Conservation (phyloP, 257 asterid species). For the Nicotiana benthamiana region DNA sequence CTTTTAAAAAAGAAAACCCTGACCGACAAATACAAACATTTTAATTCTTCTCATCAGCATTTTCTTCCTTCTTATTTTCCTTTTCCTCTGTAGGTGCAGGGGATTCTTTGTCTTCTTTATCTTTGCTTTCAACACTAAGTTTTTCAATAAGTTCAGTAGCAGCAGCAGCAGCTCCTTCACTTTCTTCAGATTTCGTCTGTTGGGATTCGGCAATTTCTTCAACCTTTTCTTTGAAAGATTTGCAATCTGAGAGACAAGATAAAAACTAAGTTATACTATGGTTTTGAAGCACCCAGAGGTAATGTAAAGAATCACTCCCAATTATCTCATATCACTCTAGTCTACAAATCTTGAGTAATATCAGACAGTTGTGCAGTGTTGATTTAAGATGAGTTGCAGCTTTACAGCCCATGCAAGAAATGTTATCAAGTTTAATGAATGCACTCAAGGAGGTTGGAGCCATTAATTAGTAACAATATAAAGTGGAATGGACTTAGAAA, state of each 20-base stretch:
- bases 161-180: slow-evolving; percentile 46
- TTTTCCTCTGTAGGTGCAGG: slow-evolving; percentile 28
- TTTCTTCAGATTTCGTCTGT: slow-evolving; percentile 27
- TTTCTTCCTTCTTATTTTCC: slow-evolving; percentile 21
- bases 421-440: background rate
- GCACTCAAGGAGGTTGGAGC: background rate
- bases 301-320: background rate
- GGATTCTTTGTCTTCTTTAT: slow-evolving; percentile 34
- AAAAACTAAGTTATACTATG: background rate
- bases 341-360: background rate
- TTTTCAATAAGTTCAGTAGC: slow-evolving; percentile 49
- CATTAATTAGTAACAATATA: background rate
- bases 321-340: background rate
- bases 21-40: slow-evolving; percentile 12
- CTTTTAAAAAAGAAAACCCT: slow-evolving; percentile 14
- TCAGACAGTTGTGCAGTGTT: background rate
- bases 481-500: background rate
- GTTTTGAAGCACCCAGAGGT: background rate
- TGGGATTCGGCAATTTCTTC: slow-evolving; percentile 65
- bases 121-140: slow-evolving; percentile 53
- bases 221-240: slow-evolving; percentile 56
- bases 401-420: background rate
- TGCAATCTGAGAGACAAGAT: slow-evolving; percentile 51
- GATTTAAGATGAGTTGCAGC: background rate
- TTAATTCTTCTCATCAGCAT: slow-evolving; percentile 29